Base-by-base conservation (phyloP, 2,329 filamentous ascomycete species). In the Tolypocladium endophyticum region DNA sequence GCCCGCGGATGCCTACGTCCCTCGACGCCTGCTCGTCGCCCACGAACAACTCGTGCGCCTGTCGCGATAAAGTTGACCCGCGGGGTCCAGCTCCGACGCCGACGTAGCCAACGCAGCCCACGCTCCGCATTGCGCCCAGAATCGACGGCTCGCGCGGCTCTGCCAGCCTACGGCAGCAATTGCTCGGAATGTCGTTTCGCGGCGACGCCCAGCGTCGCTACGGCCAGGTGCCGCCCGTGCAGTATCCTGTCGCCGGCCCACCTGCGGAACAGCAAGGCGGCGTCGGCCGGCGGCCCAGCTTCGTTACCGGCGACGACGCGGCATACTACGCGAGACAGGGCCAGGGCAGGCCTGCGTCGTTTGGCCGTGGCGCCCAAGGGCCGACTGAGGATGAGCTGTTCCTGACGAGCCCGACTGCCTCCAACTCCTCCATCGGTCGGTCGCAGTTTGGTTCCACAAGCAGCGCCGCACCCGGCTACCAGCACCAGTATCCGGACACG, bases 231-330 rank as follows among this genome's bases (percentile, higher is more conserved):
- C 85, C 85, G 62, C 85, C 85, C 20, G 84, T 85, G 36, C 84
- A 86, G 69, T 87, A 87, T 66, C 79, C 82, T 20, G 74, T 83
- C 64, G 74, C 78, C 55, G 72, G 72, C 61, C 76, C 73, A 58
- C 62, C 61, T 11, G 55, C 62, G 18, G 58, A 68, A 56, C 67
- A 67, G 52, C 66, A 68, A 59, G 65, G 67, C 30, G 30, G 50
- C 64, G 72, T 76, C 7, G 70, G 69, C 52, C 80, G 88, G 64
- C 81, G 84, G 64, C 81, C 84, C 56, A 93, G 88, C 76, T 92
- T 90, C 76, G 87, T 91, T 71, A 84, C 81, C 65, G 89, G 87
- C 64, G 90, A 94, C 71, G 89, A 93, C 71, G 77, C 79, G 55
- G 74, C 77, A 56, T 83, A 85, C 65, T 79, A 82, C 65, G 69